Conservation (phyloP, 106 monocot species). For the Dendrobium catenatum region DNA sequence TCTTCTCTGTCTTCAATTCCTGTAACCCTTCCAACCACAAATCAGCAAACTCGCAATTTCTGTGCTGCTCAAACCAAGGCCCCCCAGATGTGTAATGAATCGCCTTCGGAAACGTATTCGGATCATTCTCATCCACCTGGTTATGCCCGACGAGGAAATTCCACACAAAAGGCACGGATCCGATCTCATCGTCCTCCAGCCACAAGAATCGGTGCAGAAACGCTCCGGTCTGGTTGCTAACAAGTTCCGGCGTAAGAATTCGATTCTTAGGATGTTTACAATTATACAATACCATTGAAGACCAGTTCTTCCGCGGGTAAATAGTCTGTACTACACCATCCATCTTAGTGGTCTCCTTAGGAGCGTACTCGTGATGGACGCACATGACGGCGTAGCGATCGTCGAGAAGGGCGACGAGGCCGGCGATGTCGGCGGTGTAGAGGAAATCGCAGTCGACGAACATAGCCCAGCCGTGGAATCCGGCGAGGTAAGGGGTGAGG, state of each 20-base stretch:
- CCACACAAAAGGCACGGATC: constrained; percentile 39
- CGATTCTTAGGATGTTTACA: constrained; percentile 59
- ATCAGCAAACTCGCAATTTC: constrained; percentile 47
- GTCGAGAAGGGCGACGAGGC: constrained; percentile 24
- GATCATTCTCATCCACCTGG: constrained; percentile 21
- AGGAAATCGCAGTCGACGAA: constrained; percentile 66
- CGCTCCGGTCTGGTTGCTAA: constrained; percentile 37
- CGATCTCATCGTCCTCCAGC: constrained; percentile 51
- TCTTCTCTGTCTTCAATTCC: constrained; percentile 10
- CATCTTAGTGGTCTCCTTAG: constrained; percentile 47
- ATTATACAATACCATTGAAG: constrained; percentile 82
- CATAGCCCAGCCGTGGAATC: constrained; percentile 41
- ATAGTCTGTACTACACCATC: constrained; percentile 60
- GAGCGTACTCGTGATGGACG: constrained; percentile 50
- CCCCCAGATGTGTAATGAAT: constrained; percentile 45
- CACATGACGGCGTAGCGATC: constrained; percentile 50
- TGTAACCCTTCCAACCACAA: constrained; percentile 48
- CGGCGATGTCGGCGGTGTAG: constrained; percentile 37
- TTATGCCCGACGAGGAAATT: constrained; percentile 57
- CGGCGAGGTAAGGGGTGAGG: constrained; percentile 50
- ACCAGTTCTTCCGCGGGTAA: constrained; percentile 90
- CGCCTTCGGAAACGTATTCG: constrained; percentile 31
- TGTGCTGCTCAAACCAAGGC: constrained; percentile 53
- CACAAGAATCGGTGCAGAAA: constrained; percentile 57
- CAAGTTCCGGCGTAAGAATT: constrained; percentile 30